Conservation (phyloP, 306 rosid genomes). For the Prunus mume region DNA sequence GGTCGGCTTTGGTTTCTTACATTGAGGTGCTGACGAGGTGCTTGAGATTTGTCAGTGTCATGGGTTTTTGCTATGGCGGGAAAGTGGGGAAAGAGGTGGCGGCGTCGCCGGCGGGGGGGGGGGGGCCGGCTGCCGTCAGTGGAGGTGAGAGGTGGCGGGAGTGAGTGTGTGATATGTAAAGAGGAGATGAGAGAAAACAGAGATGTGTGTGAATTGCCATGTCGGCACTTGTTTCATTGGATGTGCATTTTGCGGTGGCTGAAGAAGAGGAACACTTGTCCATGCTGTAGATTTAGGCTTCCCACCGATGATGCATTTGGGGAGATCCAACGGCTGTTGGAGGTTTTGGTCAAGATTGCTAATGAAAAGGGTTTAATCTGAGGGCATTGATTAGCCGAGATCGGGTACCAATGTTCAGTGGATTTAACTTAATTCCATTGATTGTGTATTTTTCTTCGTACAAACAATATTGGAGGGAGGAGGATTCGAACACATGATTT, state of each 20-base stretch:
- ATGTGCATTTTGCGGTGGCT: constrained; percentile 79
- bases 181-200: constrained; percentile 74
- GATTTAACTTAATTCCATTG: too few relatives aligned
- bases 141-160: constrained; percentile 38
- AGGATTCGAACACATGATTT: too few relatives aligned
- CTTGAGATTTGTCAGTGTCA: constrained; percentile 45
- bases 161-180: constrained; percentile 77
- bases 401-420: too few relatives aligned
- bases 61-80: constrained; percentile 27
- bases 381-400: too few relatives aligned
- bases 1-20: constrained; percentile 48
- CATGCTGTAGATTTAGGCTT: constrained; percentile 66
- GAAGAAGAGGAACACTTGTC: constrained; percentile 80
- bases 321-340: constrained; percentile 89
- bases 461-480: too few relatives aligned
- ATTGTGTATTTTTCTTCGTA: too few relatives aligned
- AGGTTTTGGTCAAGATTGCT: constrained; percentile 39
- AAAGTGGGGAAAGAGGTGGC: constrained; percentile 35
- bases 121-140: constrained; percentile 55
- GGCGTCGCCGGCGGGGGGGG: constrained; percentile 59
- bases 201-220: constrained; percentile 80
- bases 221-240: constrained; percentile 87
- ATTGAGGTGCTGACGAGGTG: constrained; percentile 59
- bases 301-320: constrained; percentile 73
- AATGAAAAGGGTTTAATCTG: neutral